phyloP scores from a whole-genome alignment of 2,329 filamentous ascomycete genomes.

The Phialophora chinensis region DNA sequence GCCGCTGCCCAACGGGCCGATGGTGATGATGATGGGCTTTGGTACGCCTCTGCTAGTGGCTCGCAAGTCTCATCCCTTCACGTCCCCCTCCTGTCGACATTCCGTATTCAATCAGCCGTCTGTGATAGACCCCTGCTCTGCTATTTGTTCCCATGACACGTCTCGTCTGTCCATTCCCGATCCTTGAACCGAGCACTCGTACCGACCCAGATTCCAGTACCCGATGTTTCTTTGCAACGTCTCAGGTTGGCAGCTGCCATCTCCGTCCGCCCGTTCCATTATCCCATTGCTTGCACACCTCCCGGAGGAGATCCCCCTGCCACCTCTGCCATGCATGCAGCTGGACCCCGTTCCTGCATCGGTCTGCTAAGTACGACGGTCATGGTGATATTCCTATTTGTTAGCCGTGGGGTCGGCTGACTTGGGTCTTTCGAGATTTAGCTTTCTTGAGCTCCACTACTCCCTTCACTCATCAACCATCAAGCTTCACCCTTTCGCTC shows the following conservation, averaged over 20 bases:
- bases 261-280: conserved; percentile 7
- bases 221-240: not conserved
- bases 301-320: not conserved
- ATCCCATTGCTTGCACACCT: not conserved
- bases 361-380: not conserved
- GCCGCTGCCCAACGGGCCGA: conserved; percentile 1
- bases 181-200: not conserved
- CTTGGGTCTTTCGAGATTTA: conserved; percentile 6
- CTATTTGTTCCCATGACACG: not conserved
- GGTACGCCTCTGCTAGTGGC: not conserved
- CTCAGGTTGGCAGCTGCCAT: not conserved
- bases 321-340: not conserved
- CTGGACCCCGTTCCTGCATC: conserved; percentile 18
- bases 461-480: conserved; percentile 4
- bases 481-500: not conserved
- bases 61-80: conserved; percentile 10
- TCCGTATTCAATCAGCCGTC: not conserved
- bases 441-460: conserved; percentile 1
- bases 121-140: not conserved
- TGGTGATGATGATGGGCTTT: not conserved
- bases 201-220: not conserved
- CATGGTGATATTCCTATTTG: not conserved
- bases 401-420: conserved; percentile 10
- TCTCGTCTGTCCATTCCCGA: not conserved
- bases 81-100: not conserved